These are phyloP conservation scores for Plasmodium blacklocki DNA, from an alignment of 169 alveolate genomes.

Conservation along the genomic window DNA sequence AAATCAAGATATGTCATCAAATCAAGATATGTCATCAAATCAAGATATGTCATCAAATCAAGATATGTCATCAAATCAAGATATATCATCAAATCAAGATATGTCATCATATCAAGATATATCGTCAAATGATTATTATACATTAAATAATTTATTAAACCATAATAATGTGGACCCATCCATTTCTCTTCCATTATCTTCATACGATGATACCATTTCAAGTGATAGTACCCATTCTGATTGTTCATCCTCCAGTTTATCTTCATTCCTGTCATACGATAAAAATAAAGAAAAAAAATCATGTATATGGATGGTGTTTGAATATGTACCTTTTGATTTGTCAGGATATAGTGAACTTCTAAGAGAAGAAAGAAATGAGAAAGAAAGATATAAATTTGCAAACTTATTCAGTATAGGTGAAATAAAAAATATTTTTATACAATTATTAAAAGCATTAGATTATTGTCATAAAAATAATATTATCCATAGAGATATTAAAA, in stretches of 20 bases:
- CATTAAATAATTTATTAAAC: too few relatives aligned
- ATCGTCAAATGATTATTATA: too few relatives aligned
- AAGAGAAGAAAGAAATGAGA: conserved; percentile 74
- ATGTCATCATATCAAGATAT: too few relatives aligned
- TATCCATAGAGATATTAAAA: conserved; percentile 92
- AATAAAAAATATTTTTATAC: conserved; percentile 87
- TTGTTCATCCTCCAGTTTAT: neutral
- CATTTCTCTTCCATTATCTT: neutral
- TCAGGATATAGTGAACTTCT: conserved; percentile 89
- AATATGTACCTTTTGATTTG: conserved; percentile 89
- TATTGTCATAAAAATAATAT: conserved; percentile 91
- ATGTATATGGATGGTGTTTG: conserved; percentile 91
- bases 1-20: too few relatives aligned
- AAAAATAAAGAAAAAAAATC: conserved; percentile 69
- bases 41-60: too few relatives aligned
- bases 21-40: too few relatives aligned
- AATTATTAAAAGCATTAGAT: conserved; percentile 89
- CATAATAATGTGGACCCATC: neutral
- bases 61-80: too few relatives aligned
- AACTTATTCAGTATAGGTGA: conserved; percentile 87
- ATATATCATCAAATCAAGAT: too few relatives aligned
- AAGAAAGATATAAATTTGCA: conserved; percentile 77
- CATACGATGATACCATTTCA: conserved; percentile 2
- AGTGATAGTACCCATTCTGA: neutral
- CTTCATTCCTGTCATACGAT: neutral